These are phyloP conservation scores for Eurotiales sp. DNA, from an alignment of 2,329 filamentous ascomycete genomes.

Conservation along the genomic window DNA sequence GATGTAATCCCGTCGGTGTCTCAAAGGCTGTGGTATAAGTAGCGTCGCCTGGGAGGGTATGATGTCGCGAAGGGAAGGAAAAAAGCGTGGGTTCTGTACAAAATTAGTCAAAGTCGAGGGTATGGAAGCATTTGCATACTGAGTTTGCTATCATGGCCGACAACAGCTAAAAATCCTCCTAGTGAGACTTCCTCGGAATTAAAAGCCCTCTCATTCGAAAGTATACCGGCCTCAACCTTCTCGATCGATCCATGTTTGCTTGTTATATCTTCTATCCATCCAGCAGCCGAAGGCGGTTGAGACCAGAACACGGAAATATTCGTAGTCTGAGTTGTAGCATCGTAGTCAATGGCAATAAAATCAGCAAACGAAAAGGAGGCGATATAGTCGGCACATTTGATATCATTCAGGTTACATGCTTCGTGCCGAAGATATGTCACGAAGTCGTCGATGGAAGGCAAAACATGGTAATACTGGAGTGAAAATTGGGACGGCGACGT, in stretches of 20 bases:
- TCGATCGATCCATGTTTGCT: conserved; percentile 32
- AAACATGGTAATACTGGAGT: conserved; percentile 66
- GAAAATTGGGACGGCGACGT: conserved; percentile 61
- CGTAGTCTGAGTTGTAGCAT: conserved; percentile 62
- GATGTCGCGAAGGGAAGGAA: conserved; percentile 77
- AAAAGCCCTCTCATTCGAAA: conserved; percentile 57
- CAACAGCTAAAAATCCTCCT: conserved; percentile 71
- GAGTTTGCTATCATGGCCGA: conserved; percentile 69
- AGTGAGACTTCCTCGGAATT: conserved; percentile 73
- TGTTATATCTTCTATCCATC: conserved; percentile 48
- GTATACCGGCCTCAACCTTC: conserved; percentile 75
- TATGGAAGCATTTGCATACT: conserved; percentile 39
- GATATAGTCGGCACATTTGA: conserved; percentile 50
- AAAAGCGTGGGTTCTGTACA: conserved; percentile 68
- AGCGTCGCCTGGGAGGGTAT: conserved; percentile 47
- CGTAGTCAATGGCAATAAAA: conserved; percentile 73
- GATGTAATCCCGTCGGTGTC: conserved; percentile 77
- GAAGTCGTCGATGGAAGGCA: conserved; percentile 57
- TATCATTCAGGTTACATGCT: conserved; percentile 49
- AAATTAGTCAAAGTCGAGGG: conserved; percentile 10
- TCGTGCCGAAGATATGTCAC: conserved; percentile 50
- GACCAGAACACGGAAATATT: conserved; percentile 63
- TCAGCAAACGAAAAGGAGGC: conserved; percentile 52
- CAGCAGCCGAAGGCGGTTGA: conserved; percentile 26
- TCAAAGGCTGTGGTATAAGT: conserved; percentile 63